Conservation (phyloP, 2,329 filamentous ascomycete genomes). For the Taxawa tesnikishii region DNA sequence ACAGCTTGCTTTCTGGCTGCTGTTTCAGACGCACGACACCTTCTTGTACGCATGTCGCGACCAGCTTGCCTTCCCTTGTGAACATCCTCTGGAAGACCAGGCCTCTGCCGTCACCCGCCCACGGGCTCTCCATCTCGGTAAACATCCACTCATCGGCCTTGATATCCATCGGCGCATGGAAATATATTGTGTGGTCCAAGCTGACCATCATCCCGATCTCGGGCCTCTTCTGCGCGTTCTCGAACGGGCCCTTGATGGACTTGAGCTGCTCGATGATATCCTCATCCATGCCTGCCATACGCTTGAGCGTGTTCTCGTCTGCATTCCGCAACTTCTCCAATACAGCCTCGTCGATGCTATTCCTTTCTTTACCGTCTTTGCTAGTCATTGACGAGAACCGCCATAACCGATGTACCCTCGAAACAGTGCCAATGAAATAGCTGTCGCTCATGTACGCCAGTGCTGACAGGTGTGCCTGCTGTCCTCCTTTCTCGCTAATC, state of each 20-base stretch:
- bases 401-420: slow-evolving; percentile 69
- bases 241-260: slow-evolving; percentile 20
- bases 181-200: slow-evolving; percentile 56
- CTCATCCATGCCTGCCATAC: slow-evolving; percentile 31
- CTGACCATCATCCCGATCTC: slow-evolving; percentile 76
- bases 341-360: slow-evolving; percentile 26
- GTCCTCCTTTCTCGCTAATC: slow-evolving; percentile 62
- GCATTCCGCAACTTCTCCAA: slow-evolving; percentile 31
- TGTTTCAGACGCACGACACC: slow-evolving; percentile 41
- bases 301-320: slow-evolving; percentile 29
- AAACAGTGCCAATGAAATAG: slow-evolving; percentile 84
- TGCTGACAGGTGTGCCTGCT: slow-evolving; percentile 71
- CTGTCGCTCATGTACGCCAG: slow-evolving; percentile 70
- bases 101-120: slow-evolving; percentile 66
- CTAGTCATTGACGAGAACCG: slow-evolving; percentile 5
- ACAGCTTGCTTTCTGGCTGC: slow-evolving; percentile 12
- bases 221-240: slow-evolving; percentile 32
- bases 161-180: slow-evolving; percentile 38
- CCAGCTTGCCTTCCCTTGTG: slow-evolving; percentile 54
- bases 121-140: slow-evolving; percentile 67
- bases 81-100: slow-evolving; percentile 67
- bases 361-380: slow-evolving; percentile 10
- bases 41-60: slow-evolving; percentile 74
- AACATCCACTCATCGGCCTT: slow-evolving; percentile 61
- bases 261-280: slow-evolving; percentile 41